Conservation (phyloP, 169 alveolate species). For the Plasmodium falciparum region DNA sequence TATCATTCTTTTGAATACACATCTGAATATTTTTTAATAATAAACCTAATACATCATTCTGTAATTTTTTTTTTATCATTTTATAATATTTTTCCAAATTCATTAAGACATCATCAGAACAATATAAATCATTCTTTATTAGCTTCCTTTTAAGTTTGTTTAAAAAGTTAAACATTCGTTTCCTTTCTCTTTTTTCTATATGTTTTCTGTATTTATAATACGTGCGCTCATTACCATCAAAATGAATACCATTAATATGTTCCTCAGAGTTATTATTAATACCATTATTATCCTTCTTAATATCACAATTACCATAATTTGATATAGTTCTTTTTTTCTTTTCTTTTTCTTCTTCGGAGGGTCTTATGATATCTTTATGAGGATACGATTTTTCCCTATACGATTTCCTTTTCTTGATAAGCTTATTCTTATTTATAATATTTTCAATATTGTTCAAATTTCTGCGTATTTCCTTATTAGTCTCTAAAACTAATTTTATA, state of each 20-base stretch:
- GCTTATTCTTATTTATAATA: conserved; percentile 26
- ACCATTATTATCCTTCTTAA: neutral
- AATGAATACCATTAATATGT: neutral
- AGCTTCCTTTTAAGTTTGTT: conserved; percentile 46
- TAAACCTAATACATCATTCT: conserved; percentile 39
- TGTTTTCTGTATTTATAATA: neutral
- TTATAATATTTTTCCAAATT: conserved; percentile 40
- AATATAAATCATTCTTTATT: conserved; percentile 70
- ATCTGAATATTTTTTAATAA: conserved; percentile 42
- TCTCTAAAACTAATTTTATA: conserved; percentile 30
- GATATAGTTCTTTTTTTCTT: neutral
- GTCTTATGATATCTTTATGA: too few species aligned
- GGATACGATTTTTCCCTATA: too few species aligned
- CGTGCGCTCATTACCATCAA: neutral
- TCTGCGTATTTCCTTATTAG: conserved; percentile 46
- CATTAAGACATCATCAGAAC: conserved; percentile 56
- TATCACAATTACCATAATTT: neutral
- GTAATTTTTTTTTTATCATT: conserved; percentile 59
- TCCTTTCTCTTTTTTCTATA: neutral
- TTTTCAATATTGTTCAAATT: conserved; percentile 42
- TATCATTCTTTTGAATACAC: conserved; percentile 66
- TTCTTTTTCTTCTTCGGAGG: neutral
- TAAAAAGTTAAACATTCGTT: conserved; percentile 17
- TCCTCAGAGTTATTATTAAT: too few species aligned
- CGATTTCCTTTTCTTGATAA: neutral